A percentile compares a stretch with the other conserved stretches of the same genome.
phyloP scores from a whole-genome alignment of 2,329 filamentous ascomycete genomes.

The Canariomyces notabilis region DNA sequence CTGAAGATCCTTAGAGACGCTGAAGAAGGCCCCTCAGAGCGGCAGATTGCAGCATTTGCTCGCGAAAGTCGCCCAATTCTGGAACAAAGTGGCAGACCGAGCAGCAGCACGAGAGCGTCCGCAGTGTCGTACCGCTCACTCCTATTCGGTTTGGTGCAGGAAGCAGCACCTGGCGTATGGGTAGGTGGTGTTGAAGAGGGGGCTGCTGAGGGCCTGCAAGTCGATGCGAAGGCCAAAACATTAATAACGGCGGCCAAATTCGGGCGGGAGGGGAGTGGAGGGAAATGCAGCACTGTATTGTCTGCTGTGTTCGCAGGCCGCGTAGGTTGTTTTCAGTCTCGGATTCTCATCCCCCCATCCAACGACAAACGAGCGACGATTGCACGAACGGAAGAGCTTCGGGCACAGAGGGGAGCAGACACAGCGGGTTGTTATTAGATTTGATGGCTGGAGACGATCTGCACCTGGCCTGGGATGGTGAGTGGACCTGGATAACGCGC shows the following conservation, averaged over 20 bases:
- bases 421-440: background rate
- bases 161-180: constrained; percentile 9
- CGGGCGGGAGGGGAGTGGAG: too few species aligned
- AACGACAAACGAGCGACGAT: constrained; percentile 10
- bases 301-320: background rate
- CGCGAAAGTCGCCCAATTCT: constrained; percentile 6
- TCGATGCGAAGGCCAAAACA: too few species aligned
- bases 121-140: constrained; percentile 22
- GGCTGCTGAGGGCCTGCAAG: too few species aligned
- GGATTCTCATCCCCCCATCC: background rate
- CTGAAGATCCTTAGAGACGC: constrained; percentile 15
- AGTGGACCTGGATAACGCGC: too few species aligned
- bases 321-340: background rate
- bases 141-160: constrained; percentile 24
- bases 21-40: too few species aligned
- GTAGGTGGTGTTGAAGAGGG: constrained; percentile 7
- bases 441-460: background rate
- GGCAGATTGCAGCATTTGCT: constrained; percentile 20
- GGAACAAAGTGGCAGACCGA: constrained; percentile 12
- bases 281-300: constrained; percentile 1
- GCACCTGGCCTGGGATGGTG: background rate
- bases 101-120: constrained; percentile 14
- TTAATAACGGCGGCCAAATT: too few species aligned
- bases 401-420: background rate
- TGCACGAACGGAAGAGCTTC: background rate